Base-by-base conservation (phyloP, 352 stramenopile genomes). In the Albugo candida region DNA sequence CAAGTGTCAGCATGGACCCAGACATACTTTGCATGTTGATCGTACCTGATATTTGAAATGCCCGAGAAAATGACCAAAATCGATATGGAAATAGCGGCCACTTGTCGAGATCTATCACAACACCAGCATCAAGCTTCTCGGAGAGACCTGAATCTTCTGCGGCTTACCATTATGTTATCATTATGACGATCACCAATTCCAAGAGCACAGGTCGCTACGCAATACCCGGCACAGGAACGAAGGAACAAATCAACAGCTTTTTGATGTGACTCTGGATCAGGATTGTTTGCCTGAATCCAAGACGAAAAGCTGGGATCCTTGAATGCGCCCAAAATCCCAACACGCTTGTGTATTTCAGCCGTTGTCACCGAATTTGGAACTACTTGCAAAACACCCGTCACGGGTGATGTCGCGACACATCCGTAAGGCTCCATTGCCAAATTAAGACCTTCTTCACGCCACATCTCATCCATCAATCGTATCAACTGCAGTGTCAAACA, bases 401-500 rank as follows among this genome's bases (percentile, higher is more conserved):
- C 45, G 11, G 49, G 45, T 16, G 68, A 64, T 2, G 68, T 82
- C 4, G 65, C 61, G n/a, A 83, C 41, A 38, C 63, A 69, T 11
- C 60, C 41, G 58, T 87, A 83, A 2, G 60, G 41, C 1, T 56
- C 58, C 13, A 88, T 56, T 19, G 56, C 51, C 40, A 84, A 56
- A 36, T 72, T 50, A 17, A 83, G 36, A 31, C 58, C 56, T 2
- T 64, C 55, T 13, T 45, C 45, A 14, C 61, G 51, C 64, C 67
- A 81, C 11, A 89, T 41, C n/a, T 41, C 34, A 48, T 84, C 69
- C 65, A 89, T 79, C 0, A 81, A 49, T 11, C 56, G 50, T 13
- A 89, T 52, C 2, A 89, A 40, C 43, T 84, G 68, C 14, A 84
- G 55, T 31, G 70, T 71, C 11, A 91, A 60, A 48, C 81, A 60